Evolutionary conservation across 148 eudicot genomes (phyloP), one percentile per base, ranked within the genome.

Genomic region (Nepenthes gracilis): DNA sequence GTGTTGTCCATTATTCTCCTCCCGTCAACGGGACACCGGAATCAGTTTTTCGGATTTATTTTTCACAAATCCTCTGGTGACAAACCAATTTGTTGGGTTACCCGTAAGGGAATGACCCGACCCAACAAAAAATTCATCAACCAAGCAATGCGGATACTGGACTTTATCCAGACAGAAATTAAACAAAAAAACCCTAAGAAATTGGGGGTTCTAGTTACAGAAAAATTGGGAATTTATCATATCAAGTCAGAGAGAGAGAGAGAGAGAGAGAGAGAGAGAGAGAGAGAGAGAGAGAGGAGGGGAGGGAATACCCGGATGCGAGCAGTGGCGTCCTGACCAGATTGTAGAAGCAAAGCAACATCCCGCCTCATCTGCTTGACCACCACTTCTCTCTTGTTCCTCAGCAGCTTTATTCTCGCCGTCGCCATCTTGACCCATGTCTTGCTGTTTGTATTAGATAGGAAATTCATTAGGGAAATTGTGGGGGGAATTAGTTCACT

Each of bases 271-370:
- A 2, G n/a, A 6, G 9, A 6, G 9, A 11, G 9, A 54, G 4
- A 33, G 57, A 54, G 15, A 54, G 33, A 36, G 54, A 38, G 9
- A 33, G 35, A 62, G 2, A 47, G n/a, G 36, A 32, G 33, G 15
- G 67, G 1, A 54, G 23, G 33, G 23, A 23, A 23, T 70, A 89
- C 98, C 70, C 97, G 74, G 65, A 94, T 84, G 9, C 99, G 92
- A 75, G 97, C 99, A 49, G 97, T 94, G 62, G 99, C 74, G 36
- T 89, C 92, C 66, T 89, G 97, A 57, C 91, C 77, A 38, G 92
- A 79, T 48, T 83, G 83, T 12, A 94, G 89, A 47, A 94, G 95
- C 92, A 83, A n/a, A 66, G 97, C 99, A 47, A 94, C 78, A 65
- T 89, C 97, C 2, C 95, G 82, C 48, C 97, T 72, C 95, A 89